Evolutionary conservation across 306 rosid species (phyloP).

Genomic region (Pyrus pyrifolia): DNA sequence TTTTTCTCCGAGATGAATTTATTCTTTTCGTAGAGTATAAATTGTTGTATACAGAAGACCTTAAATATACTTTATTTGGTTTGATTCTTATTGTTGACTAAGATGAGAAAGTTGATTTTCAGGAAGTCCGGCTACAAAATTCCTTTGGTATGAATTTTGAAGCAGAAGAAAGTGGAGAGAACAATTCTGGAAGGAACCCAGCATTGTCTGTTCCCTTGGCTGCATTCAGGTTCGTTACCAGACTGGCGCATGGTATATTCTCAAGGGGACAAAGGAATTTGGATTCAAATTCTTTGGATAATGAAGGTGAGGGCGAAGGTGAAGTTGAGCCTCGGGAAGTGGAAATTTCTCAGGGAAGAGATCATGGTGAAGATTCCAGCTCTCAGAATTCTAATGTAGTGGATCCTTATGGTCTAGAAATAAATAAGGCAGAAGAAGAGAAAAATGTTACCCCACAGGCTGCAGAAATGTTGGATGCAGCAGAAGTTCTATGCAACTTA

Average conservation of each 20-base stretch:
- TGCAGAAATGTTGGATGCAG: constrained; percentile 37
- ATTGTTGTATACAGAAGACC: not conserved
- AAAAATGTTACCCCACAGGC: constrained; percentile 31
- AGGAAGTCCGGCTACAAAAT: constrained; percentile 61
- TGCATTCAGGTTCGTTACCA: constrained; percentile 72
- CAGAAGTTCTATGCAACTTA: constrained; percentile 34
- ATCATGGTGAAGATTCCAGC: constrained; percentile 38
- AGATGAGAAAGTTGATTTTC: constrained; percentile 22
- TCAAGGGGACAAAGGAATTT: constrained; percentile 64
- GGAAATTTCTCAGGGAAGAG: constrained; percentile 27
- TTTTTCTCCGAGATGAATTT: constrained; percentile 8
- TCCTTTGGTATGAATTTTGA: constrained; percentile 43
- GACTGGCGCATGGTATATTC: constrained; percentile 88
- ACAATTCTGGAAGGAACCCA: constrained; percentile 48
- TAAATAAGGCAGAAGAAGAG: constrained; percentile 30
- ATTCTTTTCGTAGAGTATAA: constrained; percentile 9
- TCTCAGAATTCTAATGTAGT: constrained; percentile 33
- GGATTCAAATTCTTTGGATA: constrained; percentile 40
- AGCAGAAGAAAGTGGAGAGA: constrained; percentile 56
- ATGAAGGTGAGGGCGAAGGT: constrained; percentile 37
- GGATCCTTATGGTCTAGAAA: constrained; percentile 28
- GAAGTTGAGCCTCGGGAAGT: constrained; percentile 33
- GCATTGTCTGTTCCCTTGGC: constrained; percentile 90
- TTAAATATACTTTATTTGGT: constrained; percentile 14
- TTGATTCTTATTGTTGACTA: constrained; percentile 10